Evolutionary conservation across 192 early-diverging fungal genomes (phyloP).

Genomic region (Radiomyces spectabilis): DNA sequence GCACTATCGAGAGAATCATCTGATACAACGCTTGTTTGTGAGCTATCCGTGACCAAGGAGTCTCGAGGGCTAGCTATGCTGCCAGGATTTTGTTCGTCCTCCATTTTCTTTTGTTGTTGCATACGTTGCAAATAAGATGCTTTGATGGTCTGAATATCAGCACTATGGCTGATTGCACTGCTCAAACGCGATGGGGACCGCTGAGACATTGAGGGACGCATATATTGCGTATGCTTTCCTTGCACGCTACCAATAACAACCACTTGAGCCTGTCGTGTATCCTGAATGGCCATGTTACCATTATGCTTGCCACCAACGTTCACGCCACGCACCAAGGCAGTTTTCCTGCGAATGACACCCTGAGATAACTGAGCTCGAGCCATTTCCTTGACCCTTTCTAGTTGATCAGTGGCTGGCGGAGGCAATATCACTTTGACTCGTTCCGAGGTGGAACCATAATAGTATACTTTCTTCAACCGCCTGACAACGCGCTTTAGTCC

Average conservation of each 20-base stretch:
- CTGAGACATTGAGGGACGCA: too few relatives aligned
- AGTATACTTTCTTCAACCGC: slow-evolving; percentile 27
- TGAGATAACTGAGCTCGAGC: slow-evolving; percentile 23
- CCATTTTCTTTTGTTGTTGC: neutral
- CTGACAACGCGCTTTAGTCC: slow-evolving; percentile 32
- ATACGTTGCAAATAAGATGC: slow-evolving; percentile 3
- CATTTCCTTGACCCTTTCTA: slow-evolving; percentile 15
- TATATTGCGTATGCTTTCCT: too few relatives aligned
- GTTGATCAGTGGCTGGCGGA: slow-evolving; percentile 17
- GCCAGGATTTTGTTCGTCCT: neutral
- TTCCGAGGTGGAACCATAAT: slow-evolving; percentile 5
- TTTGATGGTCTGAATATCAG: too few relatives aligned
- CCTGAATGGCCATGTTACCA: slow-evolving; percentile 28
- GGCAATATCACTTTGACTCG: slow-evolving; percentile 24
- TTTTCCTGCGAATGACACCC: slow-evolving; percentile 16
- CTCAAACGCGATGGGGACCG: too few relatives aligned
- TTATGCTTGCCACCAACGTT: slow-evolving; percentile 11
- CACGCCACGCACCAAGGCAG: slow-evolving; percentile 6
- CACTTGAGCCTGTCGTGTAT: slow-evolving; percentile 19
- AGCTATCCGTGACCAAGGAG: too few relatives aligned
- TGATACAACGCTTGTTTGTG: slow-evolving; percentile 6
- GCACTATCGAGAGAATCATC: slow-evolving; percentile 27
- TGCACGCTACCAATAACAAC: slow-evolving; percentile 25
- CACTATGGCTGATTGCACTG: too few relatives aligned
- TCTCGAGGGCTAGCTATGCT: too few relatives aligned